Evolutionary conservation across 2,329 filamentous ascomycete genomes (phyloP), one percentile per base, ranked within the genome.

Genomic region (Pseudofabraea citricarpa): DNA sequence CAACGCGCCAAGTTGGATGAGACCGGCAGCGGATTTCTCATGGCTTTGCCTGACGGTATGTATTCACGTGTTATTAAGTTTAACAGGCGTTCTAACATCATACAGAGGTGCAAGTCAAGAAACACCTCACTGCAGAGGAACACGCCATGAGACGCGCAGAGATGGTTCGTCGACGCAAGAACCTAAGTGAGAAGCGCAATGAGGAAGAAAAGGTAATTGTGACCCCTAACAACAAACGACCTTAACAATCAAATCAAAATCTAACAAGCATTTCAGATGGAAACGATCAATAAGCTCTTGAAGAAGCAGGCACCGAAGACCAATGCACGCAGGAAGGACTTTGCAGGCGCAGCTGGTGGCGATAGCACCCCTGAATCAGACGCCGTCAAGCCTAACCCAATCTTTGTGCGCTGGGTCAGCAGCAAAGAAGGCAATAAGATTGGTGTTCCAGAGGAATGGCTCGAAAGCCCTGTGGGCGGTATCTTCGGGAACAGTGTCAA

Each of bases 261-360:
- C 15, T n/a, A 21, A 20, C 15, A 20, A 37, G 15, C 13, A 37
- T 21, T 22, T n/a, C 41, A 90, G 86, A 87, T 89, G 77, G 87
- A 91, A 71, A 93, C 87, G 0, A 91, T 93, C 75, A 90, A 93
- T 71, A 90, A 90, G 57, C 79, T 93, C 2, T 79, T 93, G 41
- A 90, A 90, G 65, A 90, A 90, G 61, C 87, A 90, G 62, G 85
- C 87, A 1, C 83, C 87, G 19, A 90, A 91, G 64, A 79, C 79
- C 44, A 83, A 76, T 52, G 70, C 72, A 63, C 23, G 72, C 60
- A 35, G 64, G 51, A 42, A 61, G 55, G 45, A 68, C 53, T 41
- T 64, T 55, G 43, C 62, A 36, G 57, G 62, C 21, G 61, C 63
- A 10, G 21, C 18, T 9, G 62, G 62, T 33, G 67, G 63, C 10